These are phyloP conservation scores for Limonium bicolor DNA, from an alignment of 148 eudicot genomes.

Conservation along the genomic window DNA sequence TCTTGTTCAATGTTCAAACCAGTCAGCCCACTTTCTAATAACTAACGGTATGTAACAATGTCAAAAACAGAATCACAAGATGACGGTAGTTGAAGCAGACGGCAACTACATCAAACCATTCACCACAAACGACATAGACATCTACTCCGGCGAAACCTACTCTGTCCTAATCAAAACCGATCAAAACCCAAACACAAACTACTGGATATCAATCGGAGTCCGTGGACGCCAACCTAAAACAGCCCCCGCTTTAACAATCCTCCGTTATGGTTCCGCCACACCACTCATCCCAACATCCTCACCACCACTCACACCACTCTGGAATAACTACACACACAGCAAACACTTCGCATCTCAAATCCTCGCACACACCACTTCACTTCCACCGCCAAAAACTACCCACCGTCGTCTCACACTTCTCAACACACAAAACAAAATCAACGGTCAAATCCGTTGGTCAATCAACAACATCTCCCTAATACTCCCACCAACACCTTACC, in stretches of 20 bases:
- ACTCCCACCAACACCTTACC: conserved; percentile 57
- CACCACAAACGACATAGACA: conserved; percentile 44
- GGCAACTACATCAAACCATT: conserved; percentile 72
- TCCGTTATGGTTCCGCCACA: conserved; percentile 29
- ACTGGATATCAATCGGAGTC: conserved; percentile 66
- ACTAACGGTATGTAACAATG: neutral
- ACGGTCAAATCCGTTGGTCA: conserved; percentile 66
- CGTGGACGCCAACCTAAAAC: conserved; percentile 57
- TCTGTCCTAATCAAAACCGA: conserved; percentile 50
- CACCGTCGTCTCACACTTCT: conserved; percentile 39
- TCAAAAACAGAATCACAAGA: conserved; percentile 40
- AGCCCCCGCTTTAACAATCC: conserved; percentile 50
- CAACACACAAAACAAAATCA: conserved; percentile 50
- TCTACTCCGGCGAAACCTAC: conserved; percentile 87
- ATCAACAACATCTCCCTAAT: conserved; percentile 63
- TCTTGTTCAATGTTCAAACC: neutral
- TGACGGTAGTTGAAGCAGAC: conserved; percentile 77
- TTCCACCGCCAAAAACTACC: conserved; percentile 21
- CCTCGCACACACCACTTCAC: conserved; percentile 31
- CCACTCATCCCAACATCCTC: conserved; percentile 20
- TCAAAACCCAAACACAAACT: conserved; percentile 44
- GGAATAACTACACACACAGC: conserved; percentile 50
- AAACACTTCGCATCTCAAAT: conserved; percentile 36
- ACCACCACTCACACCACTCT: conserved; percentile 46
- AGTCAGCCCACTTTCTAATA: neutral